These are phyloP conservation scores for Talaromyces trachyspermus DNA, from an alignment of 495 filamentous ascomycete genomes.

Conservation along the genomic window DNA sequence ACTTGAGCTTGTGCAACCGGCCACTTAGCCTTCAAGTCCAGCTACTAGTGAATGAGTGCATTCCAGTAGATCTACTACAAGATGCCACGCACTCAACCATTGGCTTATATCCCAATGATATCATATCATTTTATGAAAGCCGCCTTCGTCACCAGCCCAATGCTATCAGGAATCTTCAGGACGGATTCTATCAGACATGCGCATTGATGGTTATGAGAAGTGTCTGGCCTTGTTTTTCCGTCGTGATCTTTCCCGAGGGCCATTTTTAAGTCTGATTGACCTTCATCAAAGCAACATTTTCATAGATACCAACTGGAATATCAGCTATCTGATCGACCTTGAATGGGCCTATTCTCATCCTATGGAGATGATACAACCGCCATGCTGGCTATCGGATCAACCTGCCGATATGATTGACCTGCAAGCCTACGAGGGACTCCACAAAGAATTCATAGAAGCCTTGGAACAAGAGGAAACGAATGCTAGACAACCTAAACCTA, in stretches of 20 bases:
- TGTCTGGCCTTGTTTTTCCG: conserved; percentile 19
- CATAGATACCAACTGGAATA: conserved; percentile 19
- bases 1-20: conserved; percentile 15
- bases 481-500: no score
- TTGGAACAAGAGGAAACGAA: neutral
- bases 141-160: conserved; percentile 27
- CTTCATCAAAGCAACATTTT: conserved; percentile 27
- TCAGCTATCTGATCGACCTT: conserved; percentile 19
- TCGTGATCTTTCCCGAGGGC: conserved; percentile 15
- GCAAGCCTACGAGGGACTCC: neutral
- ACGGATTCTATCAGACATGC: conserved; percentile 22
- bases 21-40: conserved; percentile 16
- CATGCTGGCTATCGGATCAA: conserved; percentile 18
- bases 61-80: conserved; percentile 22
- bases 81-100: conserved; percentile 21
- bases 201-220: conserved; percentile 20
- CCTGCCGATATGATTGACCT: neutral
- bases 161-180: conserved; percentile 18
- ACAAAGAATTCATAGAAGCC: neutral
- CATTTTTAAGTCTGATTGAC: conserved; percentile 20
- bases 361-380: conserved; percentile 19
- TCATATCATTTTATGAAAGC: conserved; percentile 23
- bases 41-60: conserved; percentile 27
- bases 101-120: conserved; percentile 26
- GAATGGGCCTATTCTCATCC: conserved; percentile 24